Evolutionary conservation across 208 protist genomes (phyloP), one percentile per base, ranked within the genome.

Genomic region (Leishmania mexicana): DNA sequence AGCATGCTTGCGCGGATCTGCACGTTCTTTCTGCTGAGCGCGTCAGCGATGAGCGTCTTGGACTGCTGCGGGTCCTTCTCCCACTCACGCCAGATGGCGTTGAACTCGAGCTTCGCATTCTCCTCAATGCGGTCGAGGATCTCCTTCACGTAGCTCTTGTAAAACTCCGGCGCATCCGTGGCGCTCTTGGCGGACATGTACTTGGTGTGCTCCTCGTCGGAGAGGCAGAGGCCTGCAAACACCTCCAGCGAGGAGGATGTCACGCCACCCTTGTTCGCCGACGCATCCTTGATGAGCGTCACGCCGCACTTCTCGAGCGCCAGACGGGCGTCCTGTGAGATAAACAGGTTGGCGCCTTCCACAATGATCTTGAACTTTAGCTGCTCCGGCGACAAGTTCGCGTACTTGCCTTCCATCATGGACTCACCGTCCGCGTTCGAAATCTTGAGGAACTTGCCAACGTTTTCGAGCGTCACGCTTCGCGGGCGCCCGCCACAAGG

Each of bases 321-420:
- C n/a, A 97, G 83, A 58, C 98, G 92, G 49, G 97, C 97, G 76
- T 98, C 97, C 83, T 99, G 96, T 19, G 98, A 99, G 79, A 99
- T 95, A 90, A 99, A 99, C 38, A 99, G 87, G 89, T 99, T 99
- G n/a, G 98, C 98, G 57, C 98, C 98, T 84, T 99, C 98, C 31
- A 99, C 94, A 87, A 99, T 99, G 82, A 97, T 95, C 89, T 97
- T 97, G 89, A 96, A 99, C 86, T 95, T 92, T 38, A 92, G 92
- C 75, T 88, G 76, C 67, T 96, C 81, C 28, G 70, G 79, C 42
- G 71, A 31, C 68, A 91, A 65, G 76, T 88, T 92, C 4, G 88
- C 85, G 81, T 84, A 89, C 77, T 90, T 89, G 70, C 90, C 92
- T 6, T 78, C 81, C 58, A 96, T 85, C 89, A 96, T 95, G 42